phyloP scores from a whole-genome alignment of 257 asterid genomes.

The Solanum lycopersicoides region DNA sequence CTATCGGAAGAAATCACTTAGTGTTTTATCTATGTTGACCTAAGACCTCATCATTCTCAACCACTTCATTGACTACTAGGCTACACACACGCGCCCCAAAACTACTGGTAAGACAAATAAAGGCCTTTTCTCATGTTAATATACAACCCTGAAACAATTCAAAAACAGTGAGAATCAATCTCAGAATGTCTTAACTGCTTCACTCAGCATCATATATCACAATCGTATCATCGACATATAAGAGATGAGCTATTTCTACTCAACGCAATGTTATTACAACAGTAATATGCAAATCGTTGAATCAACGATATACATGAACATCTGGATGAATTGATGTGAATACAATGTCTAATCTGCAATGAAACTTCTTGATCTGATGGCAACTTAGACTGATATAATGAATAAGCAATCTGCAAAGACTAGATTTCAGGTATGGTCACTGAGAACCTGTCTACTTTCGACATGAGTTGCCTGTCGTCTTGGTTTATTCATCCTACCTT shows the following conservation, averaged over 20 bases:
- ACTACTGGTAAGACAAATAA: neutral
- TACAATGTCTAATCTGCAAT: neutral
- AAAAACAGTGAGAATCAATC: neutral
- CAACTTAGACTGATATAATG: neutral
- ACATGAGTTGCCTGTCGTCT: neutral
- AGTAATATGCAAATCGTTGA: neutral
- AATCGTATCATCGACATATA: neutral
- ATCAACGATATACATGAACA: neutral
- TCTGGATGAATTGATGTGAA: neutral
- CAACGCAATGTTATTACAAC: neutral
- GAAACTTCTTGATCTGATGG: neutral
- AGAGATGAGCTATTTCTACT: neutral
- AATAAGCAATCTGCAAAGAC: neutral
- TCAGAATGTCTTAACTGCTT: neutral
- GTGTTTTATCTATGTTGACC: neutral
- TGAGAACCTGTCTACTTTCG: neutral
- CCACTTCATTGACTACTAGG: neutral
- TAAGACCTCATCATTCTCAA: neutral
- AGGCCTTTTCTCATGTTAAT: neutral
- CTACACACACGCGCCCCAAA: neutral
- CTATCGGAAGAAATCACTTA: neutral
- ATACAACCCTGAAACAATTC: neutral
- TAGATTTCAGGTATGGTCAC: neutral
- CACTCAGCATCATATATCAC: neutral
- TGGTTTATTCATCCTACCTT: neutral